phyloP scores from a whole-genome alignment of 2,329 filamentous ascomycete genomes.

The Aureobasidium subglaciale region DNA sequence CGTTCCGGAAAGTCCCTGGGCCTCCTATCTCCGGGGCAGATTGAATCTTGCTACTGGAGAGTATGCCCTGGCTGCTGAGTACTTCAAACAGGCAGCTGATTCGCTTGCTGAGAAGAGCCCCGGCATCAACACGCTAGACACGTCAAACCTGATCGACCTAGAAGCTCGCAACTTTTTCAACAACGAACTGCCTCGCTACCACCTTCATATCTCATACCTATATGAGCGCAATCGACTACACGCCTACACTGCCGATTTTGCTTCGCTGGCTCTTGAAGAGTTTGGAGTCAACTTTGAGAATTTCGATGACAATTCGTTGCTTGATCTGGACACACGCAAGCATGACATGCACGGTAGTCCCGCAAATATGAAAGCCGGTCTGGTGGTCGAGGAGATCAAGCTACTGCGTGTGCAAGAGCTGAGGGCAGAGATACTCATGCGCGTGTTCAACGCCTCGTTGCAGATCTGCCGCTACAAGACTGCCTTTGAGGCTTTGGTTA shows the following conservation, averaged over 20 bases:
- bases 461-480: conserved; percentile 72
- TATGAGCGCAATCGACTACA: conserved; percentile 73
- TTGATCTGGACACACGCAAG: conserved; percentile 25
- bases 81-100: conserved; percentile 67
- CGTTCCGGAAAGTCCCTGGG: conserved; percentile 52
- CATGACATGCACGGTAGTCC: conserved; percentile 24
- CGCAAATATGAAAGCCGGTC: conserved; percentile 21
- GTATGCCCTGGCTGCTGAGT: conserved; percentile 61
- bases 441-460: conserved; percentile 76
- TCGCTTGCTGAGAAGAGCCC: conserved; percentile 19
- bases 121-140: conserved; percentile 33
- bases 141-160: conserved; percentile 62
- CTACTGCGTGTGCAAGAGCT: conserved; percentile 29
- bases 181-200: conserved; percentile 73
- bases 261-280: conserved; percentile 44
- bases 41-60: conserved; percentile 68
- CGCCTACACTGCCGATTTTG: conserved; percentile 78
- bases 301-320: conserved; percentile 20
- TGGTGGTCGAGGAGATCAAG: conserved; percentile 28
- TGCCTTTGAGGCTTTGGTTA: conserved; percentile 70
- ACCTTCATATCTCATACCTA: conserved; percentile 74
- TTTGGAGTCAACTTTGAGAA: conserved; percentile 18
- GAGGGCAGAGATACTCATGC: conserved; percentile 67
- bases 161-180: conserved; percentile 63
- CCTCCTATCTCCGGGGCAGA: conserved; percentile 75